Evolutionary conservation across 139 green algal species (phyloP).

Genomic region (Auxenochlorella pyrenoidosa): DNA sequence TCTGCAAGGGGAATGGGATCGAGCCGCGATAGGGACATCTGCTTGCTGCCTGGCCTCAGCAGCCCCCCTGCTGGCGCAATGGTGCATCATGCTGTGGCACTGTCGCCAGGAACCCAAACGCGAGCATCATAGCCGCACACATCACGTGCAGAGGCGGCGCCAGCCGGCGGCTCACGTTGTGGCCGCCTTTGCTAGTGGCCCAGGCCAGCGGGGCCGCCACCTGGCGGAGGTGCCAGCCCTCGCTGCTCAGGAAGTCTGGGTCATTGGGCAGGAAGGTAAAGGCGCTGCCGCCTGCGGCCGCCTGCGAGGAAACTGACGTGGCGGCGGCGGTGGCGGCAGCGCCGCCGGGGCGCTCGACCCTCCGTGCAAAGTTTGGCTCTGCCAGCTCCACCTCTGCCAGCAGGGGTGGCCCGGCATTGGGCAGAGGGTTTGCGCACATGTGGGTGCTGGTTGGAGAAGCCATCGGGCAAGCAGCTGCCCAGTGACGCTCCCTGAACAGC

Average conservation of each 20-base stretch:
- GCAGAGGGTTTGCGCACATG: too few relatives aligned
- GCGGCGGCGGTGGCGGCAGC: background rate
- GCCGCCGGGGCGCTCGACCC: background rate
- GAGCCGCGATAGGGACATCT: too few relatives aligned
- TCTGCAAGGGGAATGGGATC: background rate
- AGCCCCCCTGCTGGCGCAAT: too few relatives aligned
- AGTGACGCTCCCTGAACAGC: too few relatives aligned
- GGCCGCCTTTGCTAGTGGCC: background rate
- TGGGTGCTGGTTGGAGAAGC: too few relatives aligned
- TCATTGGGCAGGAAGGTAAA: background rate
- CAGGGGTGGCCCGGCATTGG: background rate
- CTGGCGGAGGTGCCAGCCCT: background rate
- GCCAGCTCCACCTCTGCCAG: background rate
- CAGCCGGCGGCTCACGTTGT: background rate
- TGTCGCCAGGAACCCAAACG: too few relatives aligned
- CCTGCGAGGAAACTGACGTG: background rate
- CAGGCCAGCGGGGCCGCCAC: constrained; percentile 3
- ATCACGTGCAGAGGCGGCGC: too few relatives aligned
- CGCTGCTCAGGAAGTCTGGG: background rate
- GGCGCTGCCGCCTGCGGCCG: background rate
- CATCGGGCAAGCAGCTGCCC: too few relatives aligned
- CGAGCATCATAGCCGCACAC: too few relatives aligned
- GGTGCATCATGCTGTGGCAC: too few relatives aligned
- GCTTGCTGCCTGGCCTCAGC: too few relatives aligned
- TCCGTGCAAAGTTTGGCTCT: background rate